Evolutionary conservation across 768 basidiomycete genomes (phyloP), one percentile per base, ranked within the genome.

Genomic region (Russula sp.): DNA sequence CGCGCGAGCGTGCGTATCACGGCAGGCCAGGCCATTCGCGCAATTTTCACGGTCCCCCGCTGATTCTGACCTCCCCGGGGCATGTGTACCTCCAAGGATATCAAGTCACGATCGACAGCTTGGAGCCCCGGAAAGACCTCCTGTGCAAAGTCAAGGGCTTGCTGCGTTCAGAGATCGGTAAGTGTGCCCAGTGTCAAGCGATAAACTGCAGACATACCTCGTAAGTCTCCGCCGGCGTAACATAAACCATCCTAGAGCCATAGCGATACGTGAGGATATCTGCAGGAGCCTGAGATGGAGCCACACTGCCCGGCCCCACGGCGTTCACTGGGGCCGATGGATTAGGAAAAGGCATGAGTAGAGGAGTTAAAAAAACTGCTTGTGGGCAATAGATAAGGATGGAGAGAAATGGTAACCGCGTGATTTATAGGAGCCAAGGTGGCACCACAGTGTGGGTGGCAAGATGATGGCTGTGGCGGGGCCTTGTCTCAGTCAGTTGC

Each of bases 251-350:
- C 20, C 61, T 48, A 0, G 62, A 62, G 44, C 64, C 61, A 59
- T 59, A 69, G 40, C 67, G 66, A 57, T 72, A 75, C 3, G 73
- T 73, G 22, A 75, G 53, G 62, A 73, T 60, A 18, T 61, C 59
- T 0, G 63, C 47, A 37, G 50, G 37, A 0, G 6, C 22, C 22
- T 27, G 22, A 27, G 22, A 2, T 31, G 44, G 51, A 16, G 31
- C 5, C 32, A 31, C 20, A 9, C 34, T 1, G 20, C 6, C 2
- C 5, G 57, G 27, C 5, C 22, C 22, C 22, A 27, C 22, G 22
- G 22, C 22, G 22, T 27, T 27, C 22, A 27, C 22, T 27, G 22
- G 22, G 22, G 2, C 2, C 2, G 22, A 27, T 27, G 22, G 22
- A 2, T 27, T 2, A 27, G 22, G 22, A 27, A 27, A 2, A 27